Base-by-base conservation (phyloP, 371 early-diverging fungal species). In the Lichtheimia hyalospora region DNA sequence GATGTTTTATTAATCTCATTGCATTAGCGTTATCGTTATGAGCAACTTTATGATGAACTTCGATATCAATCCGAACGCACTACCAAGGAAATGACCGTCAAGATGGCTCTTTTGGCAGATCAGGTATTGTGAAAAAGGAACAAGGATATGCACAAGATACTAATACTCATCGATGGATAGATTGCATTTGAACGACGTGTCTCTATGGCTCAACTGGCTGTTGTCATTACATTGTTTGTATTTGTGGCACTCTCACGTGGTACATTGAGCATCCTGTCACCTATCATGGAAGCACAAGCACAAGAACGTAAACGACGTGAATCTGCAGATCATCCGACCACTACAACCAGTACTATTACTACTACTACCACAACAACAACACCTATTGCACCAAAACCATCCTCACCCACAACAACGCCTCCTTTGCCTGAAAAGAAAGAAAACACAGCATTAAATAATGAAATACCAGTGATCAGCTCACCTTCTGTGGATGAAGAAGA, bases 131-230 rank as follows among this genome's bases (percentile, higher is more conserved):
- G 5, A 13, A 44, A 49, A 16, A 40, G 4, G 2, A 21, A 50
- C 3, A 16, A 27, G 12, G 27, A 40, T 20, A 21, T 39, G 14
- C 16, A 12, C 0, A 46, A 46, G 46, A 2, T 5, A 5, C 12
- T 5, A 46, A 46, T 14, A 21, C 21, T 46, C 7, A 18, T 46
- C 5, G 2, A n/a, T 4, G 16, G 43, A 20, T 58, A 77, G 77
- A 61, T 88, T 42, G 64, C 84, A 21, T 87, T 86, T 73, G 87
- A 87, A 61, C 80, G 81, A 71, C 79, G 85, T 41, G 72, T 87
- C 52, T 82, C 84, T 0, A 70, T 85, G 20, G 75, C 78, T 0
- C 89, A 89, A 57, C 62, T 86, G 8, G 68, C 82, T 2, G 61
- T 86, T 40, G 70, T 86, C 34, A 63, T 87, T n/a, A 66, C 67